A percentile compares a stretch with the other conserved stretches of the same genome.
Evolutionary conservation across 306 rosid genomes (phyloP).

Genomic region (Casuarina glauca): DNA sequence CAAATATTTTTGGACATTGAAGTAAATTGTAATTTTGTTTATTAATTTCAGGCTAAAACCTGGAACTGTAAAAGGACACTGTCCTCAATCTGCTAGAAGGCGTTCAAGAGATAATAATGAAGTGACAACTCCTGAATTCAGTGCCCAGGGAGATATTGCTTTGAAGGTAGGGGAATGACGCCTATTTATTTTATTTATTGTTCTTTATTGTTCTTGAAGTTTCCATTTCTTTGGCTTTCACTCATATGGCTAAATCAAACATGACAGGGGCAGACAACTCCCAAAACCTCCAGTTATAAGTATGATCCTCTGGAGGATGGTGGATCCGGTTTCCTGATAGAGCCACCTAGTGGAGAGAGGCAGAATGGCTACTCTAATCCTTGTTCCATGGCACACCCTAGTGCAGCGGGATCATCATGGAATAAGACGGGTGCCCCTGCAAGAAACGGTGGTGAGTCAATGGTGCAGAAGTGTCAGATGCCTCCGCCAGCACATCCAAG

Average conservation of each 20-base stretch:
- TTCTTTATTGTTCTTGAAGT: neutral
- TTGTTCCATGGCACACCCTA: conserved; percentile 36
- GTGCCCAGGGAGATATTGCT: conserved; percentile 34
- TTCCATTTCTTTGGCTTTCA: conserved; percentile 1
- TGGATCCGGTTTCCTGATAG: conserved; percentile 39
- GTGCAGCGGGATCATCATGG: conserved; percentile 35
- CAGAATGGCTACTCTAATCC: conserved; percentile 44
- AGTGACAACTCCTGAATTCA: conserved; percentile 53
- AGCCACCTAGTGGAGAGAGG: conserved; percentile 28
- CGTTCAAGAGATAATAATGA: conserved; percentile 48
- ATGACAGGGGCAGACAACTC: conserved; percentile 55
- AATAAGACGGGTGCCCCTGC: conserved; percentile 37
- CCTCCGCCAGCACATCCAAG: conserved; percentile 30
- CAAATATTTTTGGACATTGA: neutral
- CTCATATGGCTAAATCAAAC: conserved; percentile 24
- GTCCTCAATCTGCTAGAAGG: conserved; percentile 60
- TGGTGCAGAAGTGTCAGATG: conserved; percentile 50
- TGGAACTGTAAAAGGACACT: conserved; percentile 50
- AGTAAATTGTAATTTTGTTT: neutral
- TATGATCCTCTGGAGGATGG: conserved; percentile 39
- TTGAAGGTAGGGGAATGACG: conserved; percentile 45
- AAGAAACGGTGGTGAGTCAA: conserved; percentile 34
- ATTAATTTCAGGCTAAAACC: conserved; percentile 53
- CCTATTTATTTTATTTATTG: neutral
- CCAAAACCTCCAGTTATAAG: conserved; percentile 33